phyloP scores from a whole-genome alignment of 1,139 yeast species.

The Zhuliangozyma parablackwelliae region DNA sequence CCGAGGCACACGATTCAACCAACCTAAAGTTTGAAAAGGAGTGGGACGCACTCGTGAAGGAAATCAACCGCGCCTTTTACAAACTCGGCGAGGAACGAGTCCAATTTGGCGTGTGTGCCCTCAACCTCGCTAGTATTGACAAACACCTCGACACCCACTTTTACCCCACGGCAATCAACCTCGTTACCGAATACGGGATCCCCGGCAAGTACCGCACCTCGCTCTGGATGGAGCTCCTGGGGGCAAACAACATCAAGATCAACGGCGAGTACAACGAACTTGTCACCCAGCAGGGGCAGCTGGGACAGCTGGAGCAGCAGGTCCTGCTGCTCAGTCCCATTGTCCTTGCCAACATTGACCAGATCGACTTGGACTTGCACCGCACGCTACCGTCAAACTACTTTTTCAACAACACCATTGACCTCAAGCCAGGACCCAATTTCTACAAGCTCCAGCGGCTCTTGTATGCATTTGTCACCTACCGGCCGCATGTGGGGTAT shows the following conservation, averaged over 20 bases:
- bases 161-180: constrained; percentile 21
- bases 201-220: constrained; percentile 46
- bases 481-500: constrained; percentile 50
- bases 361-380: constrained; percentile 51
- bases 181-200: constrained; percentile 42
- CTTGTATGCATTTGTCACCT: constrained; percentile 49
- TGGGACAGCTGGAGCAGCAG: too few relatives aligned
- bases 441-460: constrained; percentile 45
- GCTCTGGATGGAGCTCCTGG: constrained; percentile 54
- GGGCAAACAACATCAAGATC: constrained; percentile 41
- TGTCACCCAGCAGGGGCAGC: constrained; percentile 3
- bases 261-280: constrained; percentile 48
- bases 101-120: constrained; percentile 8
- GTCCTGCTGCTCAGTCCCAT: constrained; percentile 10
- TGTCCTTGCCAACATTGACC: constrained; percentile 34
- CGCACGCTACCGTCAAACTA: constrained; percentile 56
- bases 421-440: constrained; percentile 52
- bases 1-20: constrained; percentile 31
- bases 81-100: constrained; percentile 15
- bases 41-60: constrained; percentile 33
- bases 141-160: background rate
- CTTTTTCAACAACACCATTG: constrained; percentile 37
- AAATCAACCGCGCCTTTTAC: constrained; percentile 22
- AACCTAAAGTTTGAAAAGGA: constrained; percentile 23
- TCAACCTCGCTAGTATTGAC: constrained; percentile 13